Evolutionary conservation across 495 filamentous ascomycete genomes (phyloP).

Genomic region (Hypoxylon intermedium): DNA sequence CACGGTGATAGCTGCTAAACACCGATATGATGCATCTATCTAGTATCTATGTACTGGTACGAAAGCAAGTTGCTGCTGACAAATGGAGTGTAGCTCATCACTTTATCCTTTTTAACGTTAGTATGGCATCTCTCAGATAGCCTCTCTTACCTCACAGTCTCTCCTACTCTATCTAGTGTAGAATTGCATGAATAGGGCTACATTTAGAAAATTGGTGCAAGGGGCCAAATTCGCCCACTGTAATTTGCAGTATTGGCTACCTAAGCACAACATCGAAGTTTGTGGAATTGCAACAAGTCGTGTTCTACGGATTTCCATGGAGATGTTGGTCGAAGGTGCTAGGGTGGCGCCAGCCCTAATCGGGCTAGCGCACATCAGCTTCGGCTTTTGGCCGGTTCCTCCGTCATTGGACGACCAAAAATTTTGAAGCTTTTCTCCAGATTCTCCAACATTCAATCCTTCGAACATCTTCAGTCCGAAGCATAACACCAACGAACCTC

Average conservation of each 20-base stretch:
- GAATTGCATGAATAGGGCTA: too few species aligned
- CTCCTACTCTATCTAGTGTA: too few species aligned
- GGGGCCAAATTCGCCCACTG: too few species aligned
- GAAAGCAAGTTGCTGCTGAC: too few species aligned
- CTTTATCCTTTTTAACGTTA: too few species aligned
- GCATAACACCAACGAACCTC: constrained; percentile 12
- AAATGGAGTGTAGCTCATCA: too few species aligned
- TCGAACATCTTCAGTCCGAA: constrained; percentile 20
- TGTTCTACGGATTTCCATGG: constrained; percentile 44
- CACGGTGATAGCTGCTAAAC: constrained; percentile 23
- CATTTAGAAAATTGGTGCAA: too few species aligned
- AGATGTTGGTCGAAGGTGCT: constrained; percentile 7
- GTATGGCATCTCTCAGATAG: too few species aligned
- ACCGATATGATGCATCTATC: constrained; percentile 9
- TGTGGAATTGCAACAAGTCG: constrained; percentile 32
- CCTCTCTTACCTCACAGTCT: too few species aligned
- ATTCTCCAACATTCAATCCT: constrained; percentile 29
- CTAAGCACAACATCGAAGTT: constrained; percentile 13
- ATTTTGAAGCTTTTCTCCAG: constrained; percentile 46
- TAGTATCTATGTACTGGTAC: too few species aligned
- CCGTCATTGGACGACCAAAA: constrained; percentile 39
- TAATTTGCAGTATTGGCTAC: too few species aligned
- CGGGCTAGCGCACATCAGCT: constrained; percentile 32
- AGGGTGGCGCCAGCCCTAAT: constrained; percentile 19
- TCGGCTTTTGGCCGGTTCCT: constrained; percentile 35